phyloP scores from a whole-genome alignment of 768 basidiomycete species.

The Chalciporus sphaerocephalus region DNA sequence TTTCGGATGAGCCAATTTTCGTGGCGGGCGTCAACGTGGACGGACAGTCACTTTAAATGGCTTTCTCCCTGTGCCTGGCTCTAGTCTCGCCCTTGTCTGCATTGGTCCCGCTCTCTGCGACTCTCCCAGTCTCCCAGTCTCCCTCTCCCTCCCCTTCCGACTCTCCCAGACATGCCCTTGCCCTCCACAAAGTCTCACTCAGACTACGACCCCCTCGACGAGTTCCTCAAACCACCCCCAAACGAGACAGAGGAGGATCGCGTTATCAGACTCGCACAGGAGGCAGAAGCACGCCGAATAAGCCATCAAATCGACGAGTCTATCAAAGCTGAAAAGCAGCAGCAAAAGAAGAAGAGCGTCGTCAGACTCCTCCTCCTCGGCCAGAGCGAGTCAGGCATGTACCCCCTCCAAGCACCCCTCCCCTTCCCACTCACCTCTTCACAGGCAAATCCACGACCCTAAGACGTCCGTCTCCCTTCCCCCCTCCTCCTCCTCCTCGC shows the following conservation, averaged over 20 bases:
- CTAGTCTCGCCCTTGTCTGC: no score
- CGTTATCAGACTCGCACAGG: constrained; percentile 47
- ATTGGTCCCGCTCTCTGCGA: neutral
- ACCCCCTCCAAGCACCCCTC: neutral
- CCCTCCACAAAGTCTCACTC: constrained; percentile 6
- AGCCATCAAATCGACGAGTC: constrained; percentile 71
- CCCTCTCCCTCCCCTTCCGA: constrained; percentile 2
- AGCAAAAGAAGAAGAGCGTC: constrained; percentile 55
- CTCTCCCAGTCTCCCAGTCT: neutral
- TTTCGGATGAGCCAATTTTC: no score
- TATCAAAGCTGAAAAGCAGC: constrained; percentile 62
- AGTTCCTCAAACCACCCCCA: constrained; percentile 58
- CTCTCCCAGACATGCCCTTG: constrained; percentile 20
- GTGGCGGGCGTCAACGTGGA: neutral
- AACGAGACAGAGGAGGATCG: constrained; percentile 63
- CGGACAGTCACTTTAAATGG: constrained; percentile 17
- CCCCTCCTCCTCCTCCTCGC: neutral
- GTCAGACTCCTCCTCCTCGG: constrained; percentile 74
- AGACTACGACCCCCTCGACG: constrained; percentile 59
- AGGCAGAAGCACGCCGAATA: constrained; percentile 63
- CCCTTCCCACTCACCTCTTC: neutral
- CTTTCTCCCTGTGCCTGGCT: neutral
- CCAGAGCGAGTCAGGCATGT: constrained; percentile 77
- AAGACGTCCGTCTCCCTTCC: constrained; percentile 52
- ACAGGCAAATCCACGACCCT: constrained; percentile 78